A percentile compares a stretch with the other conserved stretches of the same genome.
phyloP scores from a whole-genome alignment of 73 alveolate species.

The Paramecium bursaria region DNA sequence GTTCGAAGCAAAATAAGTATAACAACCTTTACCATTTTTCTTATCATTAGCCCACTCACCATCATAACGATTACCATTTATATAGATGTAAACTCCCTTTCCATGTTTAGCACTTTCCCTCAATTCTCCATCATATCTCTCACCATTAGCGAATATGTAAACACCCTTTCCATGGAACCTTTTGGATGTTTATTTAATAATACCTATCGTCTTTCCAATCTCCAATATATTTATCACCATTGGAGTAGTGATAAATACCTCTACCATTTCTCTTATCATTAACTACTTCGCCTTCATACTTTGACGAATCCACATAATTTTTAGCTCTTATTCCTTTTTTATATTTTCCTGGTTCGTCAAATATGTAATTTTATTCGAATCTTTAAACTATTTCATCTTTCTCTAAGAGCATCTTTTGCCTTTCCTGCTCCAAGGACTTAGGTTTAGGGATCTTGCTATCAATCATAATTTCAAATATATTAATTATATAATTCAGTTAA shows the following conservation, averaged over 20 bases:
- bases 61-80: conserved; percentile 90
- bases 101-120: conserved; percentile 68
- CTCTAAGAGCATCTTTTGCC: conserved; percentile 11
- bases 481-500: no score
- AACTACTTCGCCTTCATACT: conserved; percentile 68
- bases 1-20: conserved; percentile 82
- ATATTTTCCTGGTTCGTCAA: conserved; percentile 15
- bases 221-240: conserved; percentile 68
- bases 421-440: conserved; percentile 7
- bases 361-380: conserved; percentile 4
- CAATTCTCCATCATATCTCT: conserved; percentile 59
- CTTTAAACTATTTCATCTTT: conserved; percentile 39
- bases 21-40: conserved; percentile 90
- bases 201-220: conserved; percentile 62
- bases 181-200: no score
- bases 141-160: conserved; percentile 60
- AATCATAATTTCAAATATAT: background rate
- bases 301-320: conserved; percentile 68
- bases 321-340: conserved; percentile 55
- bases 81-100: conserved; percentile 70
- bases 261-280: conserved; percentile 67
- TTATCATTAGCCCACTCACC: conserved; percentile 93
- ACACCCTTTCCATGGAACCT: no score
- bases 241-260: conserved; percentile 45
- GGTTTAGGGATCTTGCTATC: background rate